Evolutionary conservation across 1,139 yeast genomes (phyloP), one percentile per base, ranked within the genome.

Genomic region (Saccharomyces uvarum): DNA sequence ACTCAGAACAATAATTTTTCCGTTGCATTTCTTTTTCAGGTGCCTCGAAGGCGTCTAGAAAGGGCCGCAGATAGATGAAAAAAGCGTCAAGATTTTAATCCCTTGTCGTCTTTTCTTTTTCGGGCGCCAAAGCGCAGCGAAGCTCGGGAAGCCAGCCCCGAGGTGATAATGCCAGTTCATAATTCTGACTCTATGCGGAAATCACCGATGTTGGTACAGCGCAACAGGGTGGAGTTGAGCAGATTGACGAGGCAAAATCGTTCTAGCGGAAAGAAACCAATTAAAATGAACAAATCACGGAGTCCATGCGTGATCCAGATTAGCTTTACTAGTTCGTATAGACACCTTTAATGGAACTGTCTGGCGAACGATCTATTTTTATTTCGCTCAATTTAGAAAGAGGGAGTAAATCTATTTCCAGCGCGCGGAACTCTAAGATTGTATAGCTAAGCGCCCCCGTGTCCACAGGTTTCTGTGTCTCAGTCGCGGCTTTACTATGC

Each of bases 61-160:
- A 1, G 19, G 44, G 13, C 24, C 44, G 44, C 44, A 38, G 44
- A 2, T 14, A 6, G 6, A 8, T 6, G 7, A 9, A 13, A 16
- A 38, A 38, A 38, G 24, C 24, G 44, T 38, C 44, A 38, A 38
- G 19, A 38, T 38, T 38, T 7, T 16, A 32, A 38, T 38, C 24
- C 24, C 19, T 38, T 38, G 21, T 16, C 5, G 9, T 9, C 44
- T 38, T 38, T 38, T 38, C 44, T 16, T 38, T 16, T 38, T 16
- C 13, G 44, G 44, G 16, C 24, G 2, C n/a, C 11, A 16, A 38
- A 38, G 21, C n/a, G 44, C 44, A 38, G 44, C 44, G 21, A 16
- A 9, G 44, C 24, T 38, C 44, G 44, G 44, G 44, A 38, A 38
- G 44, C 44, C 44, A 38, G 6, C 44, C 44, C 44, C 44, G 44